Evolutionary conservation across 164 flowering plant species (phyloP).

Genomic region (Warburgia ugandensis): DNA sequence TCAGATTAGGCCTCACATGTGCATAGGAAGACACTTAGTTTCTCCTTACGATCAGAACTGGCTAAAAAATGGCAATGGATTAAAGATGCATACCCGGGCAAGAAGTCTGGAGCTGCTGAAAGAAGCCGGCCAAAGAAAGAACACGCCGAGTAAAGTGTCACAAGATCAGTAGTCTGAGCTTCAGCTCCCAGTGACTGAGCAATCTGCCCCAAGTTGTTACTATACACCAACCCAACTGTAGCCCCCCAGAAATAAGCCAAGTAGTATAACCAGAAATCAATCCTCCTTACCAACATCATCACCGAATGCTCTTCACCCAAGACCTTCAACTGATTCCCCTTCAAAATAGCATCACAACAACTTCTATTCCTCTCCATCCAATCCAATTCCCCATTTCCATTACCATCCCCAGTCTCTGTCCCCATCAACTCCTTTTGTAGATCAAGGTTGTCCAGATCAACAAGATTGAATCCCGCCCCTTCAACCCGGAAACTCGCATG

Average conservation of each 20-base stretch:
- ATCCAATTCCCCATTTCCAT: not conserved
- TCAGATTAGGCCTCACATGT: too few species aligned
- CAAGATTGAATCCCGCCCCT: conserved; percentile 61
- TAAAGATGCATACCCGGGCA: conserved; percentile 58
- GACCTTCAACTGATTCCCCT: conserved; percentile 40
- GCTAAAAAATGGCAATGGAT: too few species aligned
- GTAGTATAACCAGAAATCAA: conserved; percentile 92
- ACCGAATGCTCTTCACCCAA: conserved; percentile 84
- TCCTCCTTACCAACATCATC: conserved; percentile 33
- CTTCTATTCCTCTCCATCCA: conserved; percentile 10
- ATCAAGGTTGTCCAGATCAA: conserved; percentile 65
- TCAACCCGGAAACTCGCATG: conserved; percentile 41
- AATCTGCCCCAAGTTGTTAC: conserved; percentile 92
- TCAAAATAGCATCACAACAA: too few species aligned
- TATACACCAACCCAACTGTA: conserved; percentile 89
- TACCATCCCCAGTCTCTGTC: conserved; percentile 1
- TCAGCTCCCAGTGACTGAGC: conserved; percentile 67
- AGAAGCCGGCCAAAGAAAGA: conserved; percentile 97
- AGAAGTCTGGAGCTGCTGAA: conserved; percentile 77
- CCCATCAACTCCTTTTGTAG: conserved; percentile 53
- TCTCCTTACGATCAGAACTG: too few species aligned
- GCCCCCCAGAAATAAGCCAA: conserved; percentile 89
- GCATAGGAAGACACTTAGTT: too few species aligned
- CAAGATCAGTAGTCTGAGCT: conserved; percentile 37
- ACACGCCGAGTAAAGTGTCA: conserved; percentile 78